Evolutionary conservation across 1,284 basidiomycete genomes (phyloP), one percentile per base, ranked within the genome.

Genomic region (Papiliotrema fonsecae): DNA sequence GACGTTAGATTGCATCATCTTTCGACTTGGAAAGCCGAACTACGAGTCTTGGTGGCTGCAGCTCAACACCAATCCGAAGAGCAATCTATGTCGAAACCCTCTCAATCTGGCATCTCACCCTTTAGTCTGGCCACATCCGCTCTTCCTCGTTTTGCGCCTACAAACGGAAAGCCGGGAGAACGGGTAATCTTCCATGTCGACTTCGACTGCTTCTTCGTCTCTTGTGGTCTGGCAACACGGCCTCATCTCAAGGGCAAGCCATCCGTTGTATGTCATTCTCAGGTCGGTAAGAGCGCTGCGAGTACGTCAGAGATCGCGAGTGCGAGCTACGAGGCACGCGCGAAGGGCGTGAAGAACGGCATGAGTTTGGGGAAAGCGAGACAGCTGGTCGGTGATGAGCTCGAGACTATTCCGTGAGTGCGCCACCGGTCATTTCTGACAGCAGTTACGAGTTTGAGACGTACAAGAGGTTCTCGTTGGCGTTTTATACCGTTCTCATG

Each of bases 181-280:
- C 78, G 81, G 13, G 81, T 88, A 16, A 86, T 94, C 60, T 86
- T 96, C 81, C 92, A 97, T 63, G 88, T 89, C 62, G 92, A 97
- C 70, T 97, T 98, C 63, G 94, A 98, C 67, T 90, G 86, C 62
- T 98, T 97, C 78, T 98, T 98, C 65, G 92, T 97, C 11, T 84
- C 87, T 1, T 91, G 85, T n/a, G 88, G 90, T 0, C 71, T 94
- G 40, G 77, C 87, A 3, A 81, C 79, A 46, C 77, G 88, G 0
- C 88, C 88, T 0, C 79, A 93, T 51, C 70, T 94, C 35, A 82
- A 81, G 45, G 89, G 89, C 1, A 88, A 87, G 66, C 88, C 94
- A 0, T 84, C 87, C 2, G 92, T 93, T 0, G 96, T 98, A 0
- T 98, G 94, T 65, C 94, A 98, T 75, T 90, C 90, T 3, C 85